These are phyloP conservation scores for Sporothrix dimorphospora DNA, from an alignment of 2,329 filamentous ascomycete species.

Conservation along the genomic window DNA sequence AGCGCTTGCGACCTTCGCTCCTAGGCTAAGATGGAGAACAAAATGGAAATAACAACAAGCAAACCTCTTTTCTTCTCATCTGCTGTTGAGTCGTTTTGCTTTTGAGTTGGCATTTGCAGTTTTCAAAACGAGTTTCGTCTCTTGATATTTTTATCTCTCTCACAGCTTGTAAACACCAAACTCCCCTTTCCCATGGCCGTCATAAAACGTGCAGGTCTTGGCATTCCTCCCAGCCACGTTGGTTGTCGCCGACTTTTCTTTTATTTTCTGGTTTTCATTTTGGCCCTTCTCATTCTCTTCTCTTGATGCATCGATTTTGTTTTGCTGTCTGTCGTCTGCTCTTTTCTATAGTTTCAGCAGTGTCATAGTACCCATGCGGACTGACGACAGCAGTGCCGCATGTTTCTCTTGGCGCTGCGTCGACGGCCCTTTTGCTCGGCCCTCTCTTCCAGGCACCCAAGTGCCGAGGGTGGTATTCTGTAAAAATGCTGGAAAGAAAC, in stretches of 20 bases:
- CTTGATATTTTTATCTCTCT: not conserved
- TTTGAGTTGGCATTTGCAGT: constrained; percentile 8
- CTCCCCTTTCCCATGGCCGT: not conserved
- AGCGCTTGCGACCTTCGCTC: not conserved
- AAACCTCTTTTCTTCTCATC: not conserved
- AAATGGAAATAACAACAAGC: not conserved
- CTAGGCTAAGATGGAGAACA: not conserved
- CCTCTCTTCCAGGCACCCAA: not conserved
- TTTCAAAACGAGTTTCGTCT: constrained; percentile 15
- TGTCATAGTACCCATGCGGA: not conserved
- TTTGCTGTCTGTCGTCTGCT: not conserved
- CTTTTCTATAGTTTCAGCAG: constrained; percentile 12
- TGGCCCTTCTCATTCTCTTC: not conserved
- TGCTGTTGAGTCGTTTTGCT: constrained; percentile 5
- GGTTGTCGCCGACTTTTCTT: not conserved
- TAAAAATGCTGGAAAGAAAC: not conserved
- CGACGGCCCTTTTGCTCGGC: constrained; percentile 11
- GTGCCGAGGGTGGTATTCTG: constrained; percentile 7
- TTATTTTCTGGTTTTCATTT: not conserved
- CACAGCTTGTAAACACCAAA: not conserved
- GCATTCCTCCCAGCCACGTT: constrained; percentile 2
- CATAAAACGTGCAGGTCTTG: constrained; percentile 5
- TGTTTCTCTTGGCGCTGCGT: constrained; percentile 2
- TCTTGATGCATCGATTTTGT: not conserved
- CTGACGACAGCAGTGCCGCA: constrained; percentile 16